Conservation (phyloP, 768 basidiomycete species). For the Hypsizygus marmoreus region DNA sequence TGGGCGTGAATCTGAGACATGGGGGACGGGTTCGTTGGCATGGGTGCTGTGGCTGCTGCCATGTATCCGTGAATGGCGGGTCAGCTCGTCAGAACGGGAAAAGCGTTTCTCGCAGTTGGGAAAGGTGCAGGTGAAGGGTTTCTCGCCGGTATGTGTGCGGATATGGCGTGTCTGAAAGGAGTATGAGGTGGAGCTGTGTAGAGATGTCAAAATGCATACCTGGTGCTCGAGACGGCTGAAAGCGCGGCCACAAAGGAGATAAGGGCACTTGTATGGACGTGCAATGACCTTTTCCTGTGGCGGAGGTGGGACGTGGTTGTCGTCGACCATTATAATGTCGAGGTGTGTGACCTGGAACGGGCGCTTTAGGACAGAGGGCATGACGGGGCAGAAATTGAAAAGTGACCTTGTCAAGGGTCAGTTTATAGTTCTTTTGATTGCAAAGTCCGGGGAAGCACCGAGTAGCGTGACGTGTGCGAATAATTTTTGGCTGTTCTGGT, state of each 20-base stretch:
- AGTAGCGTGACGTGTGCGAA: constrained; percentile 9
- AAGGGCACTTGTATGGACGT: constrained; percentile 96
- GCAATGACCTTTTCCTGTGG: constrained; percentile 36
- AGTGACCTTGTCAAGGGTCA: neutral
- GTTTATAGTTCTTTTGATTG: constrained; percentile 8
- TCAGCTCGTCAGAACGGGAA: constrained; percentile 97
- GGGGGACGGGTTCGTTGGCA: constrained; percentile 26
- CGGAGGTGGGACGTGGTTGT: constrained; percentile 8
- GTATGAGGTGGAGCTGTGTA: constrained; percentile 12
- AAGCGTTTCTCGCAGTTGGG: constrained; percentile 98
- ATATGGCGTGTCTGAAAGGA: constrained; percentile 87
- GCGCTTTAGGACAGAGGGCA: constrained; percentile 13
- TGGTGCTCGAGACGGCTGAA: constrained; percentile 97
- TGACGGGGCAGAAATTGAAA: constrained; percentile 2
- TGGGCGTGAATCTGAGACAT: constrained; percentile 5
- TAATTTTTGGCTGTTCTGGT: neutral
- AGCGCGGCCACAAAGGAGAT: constrained; percentile 86
- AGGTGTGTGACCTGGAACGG: constrained; percentile 10
- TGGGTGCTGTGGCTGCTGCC: constrained; percentile 51
- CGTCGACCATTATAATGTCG: constrained; percentile 22
- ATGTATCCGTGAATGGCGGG: constrained; percentile 93
- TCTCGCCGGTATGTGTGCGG: constrained; percentile 97
- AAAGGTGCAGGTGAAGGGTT: constrained; percentile 91
- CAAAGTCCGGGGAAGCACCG: constrained; percentile 18
- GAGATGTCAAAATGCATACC: constrained; percentile 41